A percentile compares a stretch with the other conserved stretches of the same genome.
Evolutionary conservation across 495 filamentous ascomycete genomes (phyloP).

Genomic region (Trichoderma asperelloides): DNA sequence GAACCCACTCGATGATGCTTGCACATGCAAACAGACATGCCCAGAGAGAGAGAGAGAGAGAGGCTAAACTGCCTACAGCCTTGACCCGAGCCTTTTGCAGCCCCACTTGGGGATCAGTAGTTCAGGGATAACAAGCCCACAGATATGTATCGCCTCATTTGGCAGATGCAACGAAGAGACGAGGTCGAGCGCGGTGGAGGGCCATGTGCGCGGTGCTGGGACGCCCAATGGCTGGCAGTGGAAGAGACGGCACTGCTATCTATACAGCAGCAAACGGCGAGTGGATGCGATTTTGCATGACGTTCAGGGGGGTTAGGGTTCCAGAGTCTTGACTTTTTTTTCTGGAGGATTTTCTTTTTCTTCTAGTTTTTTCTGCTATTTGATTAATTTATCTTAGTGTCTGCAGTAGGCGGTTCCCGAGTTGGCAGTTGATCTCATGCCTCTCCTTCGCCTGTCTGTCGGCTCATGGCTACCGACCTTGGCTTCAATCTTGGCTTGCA

Average conservation of each 20-base stretch:
- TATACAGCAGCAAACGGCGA: background rate
- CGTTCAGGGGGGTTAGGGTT: background rate
- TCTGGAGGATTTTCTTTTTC: no score
- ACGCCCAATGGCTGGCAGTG: background rate
- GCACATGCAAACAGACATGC: background rate
- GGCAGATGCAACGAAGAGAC: background rate
- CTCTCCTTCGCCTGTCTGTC: background rate
- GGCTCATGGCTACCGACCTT: background rate
- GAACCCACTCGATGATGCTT: background rate
- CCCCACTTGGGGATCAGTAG: background rate
- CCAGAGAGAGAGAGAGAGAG: background rate
- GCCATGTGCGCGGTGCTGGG: background rate
- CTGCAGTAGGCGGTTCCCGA: background rate
- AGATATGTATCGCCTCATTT: background rate
- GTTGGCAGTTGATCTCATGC: constrained; percentile 7
- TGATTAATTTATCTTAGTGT: background rate
- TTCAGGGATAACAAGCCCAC: background rate
- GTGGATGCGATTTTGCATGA: background rate
- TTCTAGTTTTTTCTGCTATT: background rate
- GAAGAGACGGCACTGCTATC: background rate
- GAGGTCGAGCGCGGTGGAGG: background rate
- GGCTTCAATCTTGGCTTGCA: background rate
- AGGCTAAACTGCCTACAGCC: background rate
- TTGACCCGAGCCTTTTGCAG: background rate
- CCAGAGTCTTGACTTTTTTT: background rate